A percentile compares a stretch with the other conserved stretches of the same genome.
These are phyloP conservation scores for Aspergillus hortae DNA, from an alignment of 2,329 filamentous ascomycete genomes.

Conservation along the genomic window DNA sequence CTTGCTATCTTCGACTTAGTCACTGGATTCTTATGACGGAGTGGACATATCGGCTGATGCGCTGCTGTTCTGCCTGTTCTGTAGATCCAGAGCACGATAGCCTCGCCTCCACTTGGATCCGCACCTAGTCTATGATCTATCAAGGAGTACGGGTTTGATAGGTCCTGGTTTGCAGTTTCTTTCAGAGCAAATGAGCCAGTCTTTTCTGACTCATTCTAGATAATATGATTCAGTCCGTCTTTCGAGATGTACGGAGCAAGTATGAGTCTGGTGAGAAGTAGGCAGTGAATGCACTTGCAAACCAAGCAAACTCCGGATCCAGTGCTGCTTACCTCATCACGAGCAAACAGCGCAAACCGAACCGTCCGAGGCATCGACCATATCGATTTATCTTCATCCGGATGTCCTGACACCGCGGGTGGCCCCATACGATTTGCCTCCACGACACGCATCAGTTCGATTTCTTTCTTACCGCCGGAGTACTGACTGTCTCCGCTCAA, in stretches of 20 bases:
- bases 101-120: neutral
- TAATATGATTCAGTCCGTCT: too few species aligned
- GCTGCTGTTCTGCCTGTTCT: neutral
- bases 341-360: slow-evolving; percentile 12
- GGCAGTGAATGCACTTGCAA: neutral
- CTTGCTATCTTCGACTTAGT: too few species aligned
- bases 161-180: too few species aligned
- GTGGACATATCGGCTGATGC: neutral
- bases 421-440: slow-evolving; percentile 16
- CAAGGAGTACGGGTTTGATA: too few species aligned
- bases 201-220: too few species aligned
- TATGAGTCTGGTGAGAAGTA: neutral
- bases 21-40: too few species aligned
- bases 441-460: neutral
- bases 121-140: too few species aligned
- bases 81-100: neutral
- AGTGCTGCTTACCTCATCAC: neutral
- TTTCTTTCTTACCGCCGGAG: too few species aligned
- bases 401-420: slow-evolving; percentile 8
- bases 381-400: neutral
- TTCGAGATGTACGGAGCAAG: too few species aligned
- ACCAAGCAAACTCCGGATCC: slow-evolving; percentile 1
- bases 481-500: too few species aligned
- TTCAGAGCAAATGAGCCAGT: too few species aligned
- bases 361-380: neutral